Evolutionary conservation across 2,329 filamentous ascomycete species (phyloP), one percentile per base, ranked within the genome.

Genomic region (Ceratocystis papillata): DNA sequence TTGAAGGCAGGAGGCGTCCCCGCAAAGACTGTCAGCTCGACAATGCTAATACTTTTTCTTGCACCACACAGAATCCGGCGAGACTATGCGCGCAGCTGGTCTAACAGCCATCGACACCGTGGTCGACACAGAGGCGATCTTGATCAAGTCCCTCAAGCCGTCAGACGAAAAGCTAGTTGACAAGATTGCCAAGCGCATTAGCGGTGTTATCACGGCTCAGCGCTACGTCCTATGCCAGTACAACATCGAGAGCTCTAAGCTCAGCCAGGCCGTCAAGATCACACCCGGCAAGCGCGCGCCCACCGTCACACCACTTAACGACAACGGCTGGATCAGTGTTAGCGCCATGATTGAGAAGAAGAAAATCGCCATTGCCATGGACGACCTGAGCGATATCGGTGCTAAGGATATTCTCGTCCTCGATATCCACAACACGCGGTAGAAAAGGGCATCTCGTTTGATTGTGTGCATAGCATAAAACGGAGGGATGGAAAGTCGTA

Each of bases 71-170:
- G 93, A 99, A 80, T 97, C 94, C 22, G 94, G 94, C 66, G 93
- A 97, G 77, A 99, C 94, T 0, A 99, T 99, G 94, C 88, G 89
- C 73, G 94, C 93, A 22, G 93, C 93, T 55, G 94, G 94, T 28
- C 82, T 99, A 63, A 92, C 91, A 77, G 87, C 93, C 66, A 96
- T 97, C 71, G 91, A 94, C 71, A 99, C 94, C 1, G 91, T 99
- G 30, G 83, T 96, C 63, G 86, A 90, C 67, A 92, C 88, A 65
- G 89, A 87, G 20, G 92, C 94, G 41, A 87, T 96, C 61, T 83
- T 99, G 67, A 92, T 99, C 80, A 93, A 93, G 79, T 96, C 91
- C 53, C 90, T 87, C 74, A 83, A 86, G 67, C 87, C 92, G 4
- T 89, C 87, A 68, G 89, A 96, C 76, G 83, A 85, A 3, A 84